Base-by-base conservation (phyloP, 1,139 yeast genomes). In the Hyphopichia buzzinii region DNA sequence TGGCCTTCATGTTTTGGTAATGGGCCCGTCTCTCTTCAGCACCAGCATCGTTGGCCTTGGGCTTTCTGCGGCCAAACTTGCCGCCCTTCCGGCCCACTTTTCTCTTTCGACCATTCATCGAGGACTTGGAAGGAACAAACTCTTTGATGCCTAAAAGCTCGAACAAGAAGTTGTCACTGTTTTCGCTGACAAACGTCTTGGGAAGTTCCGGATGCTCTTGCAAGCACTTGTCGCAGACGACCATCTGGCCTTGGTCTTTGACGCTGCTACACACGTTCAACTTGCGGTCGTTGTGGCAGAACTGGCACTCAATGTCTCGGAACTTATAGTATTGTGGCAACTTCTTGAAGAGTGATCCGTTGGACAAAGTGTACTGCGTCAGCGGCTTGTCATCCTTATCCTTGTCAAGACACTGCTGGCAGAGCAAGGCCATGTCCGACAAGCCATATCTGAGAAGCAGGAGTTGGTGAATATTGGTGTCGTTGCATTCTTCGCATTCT, bases 401-500 rank as follows among this genome's bases (percentile, higher is more conserved):
- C 23, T 19, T 19, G 23, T 6, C 23, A 4, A 67, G 55, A 50
- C 86, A 80, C 8, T 42, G 35, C 26, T 62, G 62, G 50, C 86
- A 80, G 19, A 77, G 49, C 40, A 78, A 55, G 0, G 71, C 55
- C 72, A 79, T 72, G 45, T 76, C 81, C 15, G 72, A 66, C 16
- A 80, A 74, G 2, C 81, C 84, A 51, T 67, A 76, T 33, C 84
- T 54, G 7, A 74, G 58, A 29, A 80, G 63, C 34, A 63, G 65
- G 35, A 79, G 56, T 46, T 73, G 76, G 50, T 78, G 83, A 31
- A 80, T 67, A 49, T 78, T 79, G 32, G 64, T 50, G 48, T 77
- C 77, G 15, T 65, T 66, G 54, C 86, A 79, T 31, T 72, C 75
- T 49, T 78, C 83, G 54, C 86, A 80, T 42, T 64, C 68, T 8